Conservation (phyloP, 2,329 filamentous ascomycete genomes). For the Trichoderma guizhouense region DNA sequence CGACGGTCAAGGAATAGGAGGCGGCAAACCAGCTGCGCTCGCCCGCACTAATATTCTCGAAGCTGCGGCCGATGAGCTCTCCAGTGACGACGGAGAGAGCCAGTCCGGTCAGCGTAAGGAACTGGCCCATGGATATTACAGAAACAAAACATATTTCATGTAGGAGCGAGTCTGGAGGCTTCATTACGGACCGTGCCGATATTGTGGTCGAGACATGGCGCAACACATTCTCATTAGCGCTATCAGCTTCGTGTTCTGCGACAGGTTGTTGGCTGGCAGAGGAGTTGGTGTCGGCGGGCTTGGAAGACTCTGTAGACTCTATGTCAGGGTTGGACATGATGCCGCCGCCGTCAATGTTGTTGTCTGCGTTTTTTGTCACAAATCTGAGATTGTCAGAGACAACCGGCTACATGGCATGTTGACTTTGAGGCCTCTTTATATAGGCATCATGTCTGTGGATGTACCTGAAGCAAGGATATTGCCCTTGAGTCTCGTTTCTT, state of each 20-base stretch:
- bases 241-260: not conserved
- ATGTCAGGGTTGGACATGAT: no score
- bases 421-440: no score
- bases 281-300: no score
- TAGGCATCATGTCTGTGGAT: no score
- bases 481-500: no score
- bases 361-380: no score
- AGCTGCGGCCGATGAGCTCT: slow-evolving; percentile 4
- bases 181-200: not conserved
- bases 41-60: not conserved
- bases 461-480: no score
- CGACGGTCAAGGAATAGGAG: slow-evolving; percentile 22
- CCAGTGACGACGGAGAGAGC: not conserved
- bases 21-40: slow-evolving; percentile 3
- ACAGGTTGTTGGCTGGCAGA: no score
- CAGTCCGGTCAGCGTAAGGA: not conserved
- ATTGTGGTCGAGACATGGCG: not conserved
- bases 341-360: no score
- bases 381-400: no score
- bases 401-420: no score
- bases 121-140: not conserved
- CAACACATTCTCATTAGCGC: not conserved
- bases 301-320: no score
- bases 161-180: not conserved
- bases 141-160: slow-evolving; percentile 1